A percentile compares a stretch with the other conserved stretches of the same genome.
Evolutionary conservation across 805 yeast species (phyloP).

Genomic region (Pichia kluyveri): DNA sequence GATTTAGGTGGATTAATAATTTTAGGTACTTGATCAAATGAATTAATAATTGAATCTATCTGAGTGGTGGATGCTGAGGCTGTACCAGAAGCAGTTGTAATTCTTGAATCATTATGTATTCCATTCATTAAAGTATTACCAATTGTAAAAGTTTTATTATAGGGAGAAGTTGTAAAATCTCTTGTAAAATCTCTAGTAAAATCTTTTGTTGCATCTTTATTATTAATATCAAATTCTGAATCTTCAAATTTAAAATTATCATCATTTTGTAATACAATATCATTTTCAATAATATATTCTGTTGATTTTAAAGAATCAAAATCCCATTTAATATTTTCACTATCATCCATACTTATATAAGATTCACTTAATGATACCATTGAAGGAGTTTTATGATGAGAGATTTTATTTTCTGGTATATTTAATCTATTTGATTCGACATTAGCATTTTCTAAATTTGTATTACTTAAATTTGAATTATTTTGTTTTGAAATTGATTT

Average conservation of each 20-base stretch:
- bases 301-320: conserved; percentile 72
- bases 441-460: conserved; percentile 30
- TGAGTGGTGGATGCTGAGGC: conserved; percentile 9
- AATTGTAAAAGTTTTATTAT: conserved; percentile 11
- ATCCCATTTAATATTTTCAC: conserved; percentile 68
- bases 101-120: not conserved
- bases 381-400: not conserved
- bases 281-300: conserved; percentile 67
- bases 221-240: conserved; percentile 4
- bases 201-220: not conserved
- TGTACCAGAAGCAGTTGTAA: conserved; percentile 10
- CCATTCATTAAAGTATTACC: conserved; percentile 14
- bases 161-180: conserved; percentile 8
- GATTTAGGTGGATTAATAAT: conserved; percentile 62
- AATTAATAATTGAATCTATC: conserved; percentile 7
- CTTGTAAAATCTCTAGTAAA: not conserved
- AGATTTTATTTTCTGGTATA: not conserved
- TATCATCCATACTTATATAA: conserved; percentile 14
- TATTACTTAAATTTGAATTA: not conserved
- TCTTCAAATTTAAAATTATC: conserved; percentile 13
- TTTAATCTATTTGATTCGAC: not conserved
- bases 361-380: conserved; percentile 1
- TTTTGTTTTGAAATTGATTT: conserved; percentile 15
- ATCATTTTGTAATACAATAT: conserved; percentile 32
- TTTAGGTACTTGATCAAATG: conserved; percentile 15